Percentiles rank a stretch among this genome's conserved stretches.
Evolutionary conservation across 1,284 basidiomycete genomes (phyloP).

Genomic region (Phellopilus nigrolimitatus): DNA sequence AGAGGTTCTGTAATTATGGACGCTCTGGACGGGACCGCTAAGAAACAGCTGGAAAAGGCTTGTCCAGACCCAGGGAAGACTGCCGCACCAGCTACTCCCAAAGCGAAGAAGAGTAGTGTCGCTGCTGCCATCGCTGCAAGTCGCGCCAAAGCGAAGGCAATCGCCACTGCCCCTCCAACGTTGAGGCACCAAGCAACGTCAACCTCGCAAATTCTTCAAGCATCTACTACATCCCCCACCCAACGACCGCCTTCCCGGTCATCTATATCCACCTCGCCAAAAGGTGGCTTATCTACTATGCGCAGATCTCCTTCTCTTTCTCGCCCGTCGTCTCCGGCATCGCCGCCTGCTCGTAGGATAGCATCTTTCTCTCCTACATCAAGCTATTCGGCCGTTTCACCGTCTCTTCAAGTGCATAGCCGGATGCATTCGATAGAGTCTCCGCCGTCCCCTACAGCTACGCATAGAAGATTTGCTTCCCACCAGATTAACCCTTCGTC

Average conservation of each 20-base stretch:
- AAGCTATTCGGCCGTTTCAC: conserved; percentile 11
- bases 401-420: conserved; percentile 3
- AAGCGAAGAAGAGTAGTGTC: conserved; percentile 67
- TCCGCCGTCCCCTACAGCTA: conserved; percentile 8
- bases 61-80: conserved; percentile 56
- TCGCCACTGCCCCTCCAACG: conserved; percentile 71
- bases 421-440: conserved; percentile 10
- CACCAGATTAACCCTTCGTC: conserved; percentile 5
- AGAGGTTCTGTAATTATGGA: conserved; percentile 62
- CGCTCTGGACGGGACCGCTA: conserved; percentile 61
- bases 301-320: conserved; percentile 30
- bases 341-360: conserved; percentile 27
- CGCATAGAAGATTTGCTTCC: conserved; percentile 14
- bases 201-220: conserved; percentile 43
- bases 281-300: conserved; percentile 40
- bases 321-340: conserved; percentile 38
- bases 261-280: conserved; percentile 30
- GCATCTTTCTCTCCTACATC: conserved; percentile 22
- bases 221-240: conserved; percentile 27
- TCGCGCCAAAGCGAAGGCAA: conserved; percentile 77
- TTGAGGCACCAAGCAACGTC: conserved; percentile 76
- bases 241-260: conserved; percentile 14
- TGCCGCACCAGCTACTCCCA: conserved; percentile 37
- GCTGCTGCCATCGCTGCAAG: conserved; percentile 81
- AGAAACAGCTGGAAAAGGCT: conserved; percentile 83